phyloP scores from a whole-genome alignment of 1,284 basidiomycete genomes.

The Trichosporon inkin region DNA sequence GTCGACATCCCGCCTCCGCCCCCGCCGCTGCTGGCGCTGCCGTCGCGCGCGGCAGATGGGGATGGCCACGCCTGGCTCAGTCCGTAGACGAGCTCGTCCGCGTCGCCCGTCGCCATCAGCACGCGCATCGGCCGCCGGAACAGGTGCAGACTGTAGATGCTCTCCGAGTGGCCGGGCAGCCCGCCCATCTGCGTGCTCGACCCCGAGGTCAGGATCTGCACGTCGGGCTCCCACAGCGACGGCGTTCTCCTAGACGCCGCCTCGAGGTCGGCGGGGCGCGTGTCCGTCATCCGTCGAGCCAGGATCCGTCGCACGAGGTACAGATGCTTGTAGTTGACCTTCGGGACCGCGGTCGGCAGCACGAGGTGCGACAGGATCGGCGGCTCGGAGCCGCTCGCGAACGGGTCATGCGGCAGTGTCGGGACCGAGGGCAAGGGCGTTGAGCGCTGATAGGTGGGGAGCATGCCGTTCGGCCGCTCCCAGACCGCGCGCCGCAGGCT shows the following conservation, averaged over 20 bases:
- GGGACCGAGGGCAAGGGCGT: background rate
- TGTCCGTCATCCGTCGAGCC: constrained; percentile 28
- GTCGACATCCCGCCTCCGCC: constrained; percentile 14
- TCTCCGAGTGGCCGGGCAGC: constrained; percentile 46
- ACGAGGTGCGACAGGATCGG: constrained; percentile 37
- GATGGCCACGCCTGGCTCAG: constrained; percentile 8
- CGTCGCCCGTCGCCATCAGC: constrained; percentile 15
- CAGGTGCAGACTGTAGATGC: constrained; percentile 45
- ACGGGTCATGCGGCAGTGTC: background rate
- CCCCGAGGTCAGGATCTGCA: constrained; percentile 21
- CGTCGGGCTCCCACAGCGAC: constrained; percentile 18
- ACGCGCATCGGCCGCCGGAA: constrained; percentile 41
- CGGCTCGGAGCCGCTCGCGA: constrained; percentile 10
- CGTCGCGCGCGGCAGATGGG: too few relatives aligned
- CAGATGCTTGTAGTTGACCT: constrained; percentile 48
- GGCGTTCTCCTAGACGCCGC: constrained; percentile 3
- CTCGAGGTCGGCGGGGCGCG: constrained; percentile 19
- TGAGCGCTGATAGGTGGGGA: constrained; percentile 22
- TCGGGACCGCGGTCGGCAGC: constrained; percentile 35
- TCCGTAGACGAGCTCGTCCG: constrained; percentile 14
- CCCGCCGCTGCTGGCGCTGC: too few relatives aligned
- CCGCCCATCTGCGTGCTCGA: constrained; percentile 42
- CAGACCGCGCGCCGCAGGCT: constrained; percentile 13
- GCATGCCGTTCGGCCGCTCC: constrained; percentile 17
- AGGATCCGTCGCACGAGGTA: constrained; percentile 42